A percentile compares a stretch with the other conserved stretches of the same genome.
Evolutionary conservation across 1,284 basidiomycete species (phyloP).

Genomic region (Gomphus sp.): DNA sequence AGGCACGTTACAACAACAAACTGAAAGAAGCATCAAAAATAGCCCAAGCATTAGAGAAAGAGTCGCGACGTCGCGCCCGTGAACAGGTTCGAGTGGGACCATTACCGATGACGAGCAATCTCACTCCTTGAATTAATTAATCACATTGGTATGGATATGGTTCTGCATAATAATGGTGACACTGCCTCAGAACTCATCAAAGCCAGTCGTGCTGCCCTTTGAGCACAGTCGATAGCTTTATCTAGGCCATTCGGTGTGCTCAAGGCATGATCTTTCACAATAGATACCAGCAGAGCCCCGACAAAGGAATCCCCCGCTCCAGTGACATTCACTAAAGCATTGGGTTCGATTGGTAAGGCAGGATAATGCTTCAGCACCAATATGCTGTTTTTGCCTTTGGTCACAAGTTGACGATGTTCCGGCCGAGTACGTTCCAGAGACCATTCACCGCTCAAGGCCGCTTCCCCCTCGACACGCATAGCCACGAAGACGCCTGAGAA

Average conservation of each 20-base stretch:
- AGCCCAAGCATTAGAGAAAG: slow-evolving; percentile 31
- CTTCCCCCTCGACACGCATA: slow-evolving; percentile 42
- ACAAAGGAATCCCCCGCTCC: slow-evolving; percentile 89
- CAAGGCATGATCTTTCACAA: slow-evolving; percentile 41
- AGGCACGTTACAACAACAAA: slow-evolving; percentile 53
- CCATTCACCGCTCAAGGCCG: slow-evolving; percentile 38
- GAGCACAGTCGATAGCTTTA: slow-evolving; percentile 39
- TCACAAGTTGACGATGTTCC: slow-evolving; percentile 39
- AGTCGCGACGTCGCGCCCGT: slow-evolving; percentile 37
- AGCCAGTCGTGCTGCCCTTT: slow-evolving; percentile 56
- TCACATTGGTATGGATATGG: background rate
- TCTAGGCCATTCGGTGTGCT: slow-evolving; percentile 34
- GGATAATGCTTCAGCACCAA: slow-evolving; percentile 68
- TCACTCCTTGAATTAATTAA: background rate
- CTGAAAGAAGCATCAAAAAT: slow-evolving; percentile 31
- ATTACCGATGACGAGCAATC: background rate
- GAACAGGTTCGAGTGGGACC: slow-evolving; percentile 55
- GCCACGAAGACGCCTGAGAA: slow-evolving; percentile 48
- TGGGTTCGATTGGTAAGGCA: slow-evolving; percentile 34
- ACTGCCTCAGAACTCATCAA: slow-evolving; percentile 55
- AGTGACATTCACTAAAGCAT: slow-evolving; percentile 65
- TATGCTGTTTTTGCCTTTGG: slow-evolving; percentile 33
- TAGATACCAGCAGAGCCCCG: slow-evolving; percentile 57
- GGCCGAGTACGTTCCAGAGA: slow-evolving; percentile 35
- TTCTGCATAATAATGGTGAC: slow-evolving; percentile 39